Evolutionary conservation across 1,284 basidiomycete species (phyloP).

Genomic region (Cryptococcus sp.): DNA sequence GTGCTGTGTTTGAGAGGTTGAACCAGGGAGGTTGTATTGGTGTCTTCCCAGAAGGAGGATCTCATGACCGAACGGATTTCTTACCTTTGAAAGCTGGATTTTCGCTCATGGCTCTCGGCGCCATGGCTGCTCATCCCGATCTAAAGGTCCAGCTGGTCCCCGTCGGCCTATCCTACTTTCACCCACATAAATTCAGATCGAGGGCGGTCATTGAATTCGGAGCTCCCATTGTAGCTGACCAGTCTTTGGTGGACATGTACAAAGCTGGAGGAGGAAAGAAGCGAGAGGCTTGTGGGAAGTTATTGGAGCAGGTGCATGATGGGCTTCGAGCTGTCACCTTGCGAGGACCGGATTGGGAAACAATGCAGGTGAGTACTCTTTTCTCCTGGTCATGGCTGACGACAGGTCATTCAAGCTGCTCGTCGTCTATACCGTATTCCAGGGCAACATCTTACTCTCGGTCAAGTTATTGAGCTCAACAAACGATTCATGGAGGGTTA

Average conservation of each 20-base stretch:
- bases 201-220: conserved; percentile 97
- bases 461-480: conserved; percentile 96
- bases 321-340: conserved; percentile 96
- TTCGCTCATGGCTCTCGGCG: conserved; percentile 94
- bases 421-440: conserved; percentile 92
- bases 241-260: conserved; percentile 81
- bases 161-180: conserved; percentile 92
- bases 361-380: conserved; percentile 70
- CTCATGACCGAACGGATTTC: conserved; percentile 91
- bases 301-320: conserved; percentile 90
- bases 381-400: background rate
- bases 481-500: conserved; percentile 94
- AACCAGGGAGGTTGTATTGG: conserved; percentile 86
- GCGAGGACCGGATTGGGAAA: conserved; percentile 94
- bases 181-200: conserved; percentile 89
- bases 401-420: conserved; percentile 87
- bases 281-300: conserved; percentile 81
- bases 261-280: conserved; percentile 85
- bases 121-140: conserved; percentile 85
- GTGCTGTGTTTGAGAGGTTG: conserved; percentile 83
- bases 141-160: conserved; percentile 89
- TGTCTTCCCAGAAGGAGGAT: conserved; percentile 96
- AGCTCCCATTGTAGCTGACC: conserved; percentile 79
- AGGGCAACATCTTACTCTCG: conserved; percentile 87
- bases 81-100: conserved; percentile 94